Base-by-base conservation (phyloP, 768 basidiomycete species). In the Multifurca ochricompacta region DNA sequence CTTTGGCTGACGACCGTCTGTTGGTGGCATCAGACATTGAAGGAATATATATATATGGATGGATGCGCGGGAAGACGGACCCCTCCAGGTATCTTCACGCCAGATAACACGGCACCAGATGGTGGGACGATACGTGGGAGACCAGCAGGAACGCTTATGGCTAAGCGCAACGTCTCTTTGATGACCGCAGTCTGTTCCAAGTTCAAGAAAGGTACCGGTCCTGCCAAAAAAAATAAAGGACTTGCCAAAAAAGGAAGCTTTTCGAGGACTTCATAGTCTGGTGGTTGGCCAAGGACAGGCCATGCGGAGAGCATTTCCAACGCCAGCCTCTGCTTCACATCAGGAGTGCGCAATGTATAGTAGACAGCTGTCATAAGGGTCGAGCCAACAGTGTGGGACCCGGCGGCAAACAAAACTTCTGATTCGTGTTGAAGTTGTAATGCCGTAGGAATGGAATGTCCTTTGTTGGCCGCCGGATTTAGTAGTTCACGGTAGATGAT, bases 1-100 rank as follows among this genome's bases (percentile, higher is more conserved):
- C 56, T 57, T 19, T 57, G 56, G 51, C 56, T 48, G 10, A 57
- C 56, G 4, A 57, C 40, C 2, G 45, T 36, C 56, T 57, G 34
- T 21, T 13, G 1, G 23, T 4, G 21, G 3, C 2, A n/a, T 47
- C 25, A 53, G 30, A 4, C 9, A 40, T 25, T n/a, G 14, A 13
- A 16, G n/a, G 6, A 28, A 42, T 1, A 4, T n/a, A n/a, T n/a
- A n/a, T n/a, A n/a, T n/a, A n/a, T n/a, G n/a, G n/a, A n/a, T n/a
- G 21, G 10, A 19, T 13, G 21, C 18, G 16, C 2, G 8, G 44
- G 35, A 53, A 53, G 23, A 53, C 56, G 11, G 16, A 57, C 56
- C 39, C 56, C 56, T 18, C 32, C 51, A 6, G 56, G 56, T n/a
- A 57, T 54, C 7, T 7, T 19, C 5, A 53, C 45, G 11, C 45